A percentile compares a stretch with the other conserved stretches of the same genome.
Evolutionary conservation across 305 asterid species (phyloP).

Genomic region (Solanum hybrid): DNA sequence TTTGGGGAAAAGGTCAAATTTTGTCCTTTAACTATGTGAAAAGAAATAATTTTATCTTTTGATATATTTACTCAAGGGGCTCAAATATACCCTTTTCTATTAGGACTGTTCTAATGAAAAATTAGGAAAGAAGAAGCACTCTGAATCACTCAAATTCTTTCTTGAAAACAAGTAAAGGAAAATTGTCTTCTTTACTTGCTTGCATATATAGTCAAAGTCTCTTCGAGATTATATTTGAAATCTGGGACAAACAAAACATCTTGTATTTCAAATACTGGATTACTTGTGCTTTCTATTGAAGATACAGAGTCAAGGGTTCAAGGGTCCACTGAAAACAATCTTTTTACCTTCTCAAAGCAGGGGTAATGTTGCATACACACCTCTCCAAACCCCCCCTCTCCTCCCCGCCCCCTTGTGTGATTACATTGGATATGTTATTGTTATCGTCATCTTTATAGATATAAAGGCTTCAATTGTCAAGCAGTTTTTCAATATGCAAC

Average conservation of each 20-base stretch:
- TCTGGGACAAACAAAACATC: too few species aligned
- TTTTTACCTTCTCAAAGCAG: too few species aligned
- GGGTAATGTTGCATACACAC: too few species aligned
- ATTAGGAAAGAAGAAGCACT: not conserved
- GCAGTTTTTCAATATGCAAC: not conserved
- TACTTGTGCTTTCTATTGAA: too few species aligned
- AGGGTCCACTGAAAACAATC: accelerated
- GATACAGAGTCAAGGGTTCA: too few species aligned
- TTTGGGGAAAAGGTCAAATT: not conserved
- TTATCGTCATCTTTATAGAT: not conserved
- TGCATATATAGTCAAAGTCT: too few species aligned
- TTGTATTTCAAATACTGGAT: too few species aligned
- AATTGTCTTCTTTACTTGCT: not conserved
- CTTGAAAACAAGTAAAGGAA: not conserved
- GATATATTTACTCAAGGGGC: not conserved
- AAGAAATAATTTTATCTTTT: not conserved
- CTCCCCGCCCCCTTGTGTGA: too few species aligned
- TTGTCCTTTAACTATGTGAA: not conserved
- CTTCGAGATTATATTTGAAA: too few species aligned
- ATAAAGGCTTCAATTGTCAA: too few species aligned
- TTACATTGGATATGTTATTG: too few species aligned
- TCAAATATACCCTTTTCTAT: not conserved
- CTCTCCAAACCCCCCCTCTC: too few species aligned
- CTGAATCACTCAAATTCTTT: not conserved
- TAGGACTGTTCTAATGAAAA: not conserved